Base-by-base conservation (phyloP, 371 early-diverging fungal genomes). In the Dentiscutata heterogama region DNA sequence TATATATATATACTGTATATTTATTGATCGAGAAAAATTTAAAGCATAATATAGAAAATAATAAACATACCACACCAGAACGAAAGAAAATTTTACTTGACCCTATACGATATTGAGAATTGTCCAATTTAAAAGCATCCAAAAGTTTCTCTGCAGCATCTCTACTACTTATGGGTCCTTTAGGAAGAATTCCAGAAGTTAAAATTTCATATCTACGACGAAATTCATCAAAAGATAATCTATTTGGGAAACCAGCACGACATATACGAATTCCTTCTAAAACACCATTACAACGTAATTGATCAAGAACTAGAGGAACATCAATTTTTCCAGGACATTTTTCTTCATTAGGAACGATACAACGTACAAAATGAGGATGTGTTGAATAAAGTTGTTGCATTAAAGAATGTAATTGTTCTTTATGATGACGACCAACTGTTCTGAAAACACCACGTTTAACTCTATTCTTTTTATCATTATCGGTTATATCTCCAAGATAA, bases 251-350 rank as follows among this genome's bases (percentile, higher is more conserved):
- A 4, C 99, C 99, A 74, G 96, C 96, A 63, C 99, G 92, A 81
- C 97, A 97, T 78, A 99, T 99, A 75, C 99, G 94, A 81, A 99
- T 99, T 35, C 99, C 99, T 88, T 99, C 99, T 22, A 99, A 89
- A 7, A 99, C 99, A 89, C 99, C 99, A 85, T 99, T 99, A 89
- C 99, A 99, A 20, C 97, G 91, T 56, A 99, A 89, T 86, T 99
- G 99, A 75, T 99, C 96, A 16, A 99, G 89, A 0, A 99, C 98
- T 29, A 97, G 87, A 13, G 91, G 91, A 35, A 94, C 91, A 80
- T 97, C 88, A 61, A 99, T 91, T 82, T 92, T 93, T 13, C 95
- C 95, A 0, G 97, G 89, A 53, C 92, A 92, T 88, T 99, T 99
- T 54, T 97, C 95, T 42, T 94, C 89, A 86, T 99, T 99, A 10